A percentile compares a stretch with the other conserved stretches of the same genome.
Evolutionary conservation across 495 filamentous ascomycete genomes (phyloP).

Genomic region (Aspergillus conjunctus): DNA sequence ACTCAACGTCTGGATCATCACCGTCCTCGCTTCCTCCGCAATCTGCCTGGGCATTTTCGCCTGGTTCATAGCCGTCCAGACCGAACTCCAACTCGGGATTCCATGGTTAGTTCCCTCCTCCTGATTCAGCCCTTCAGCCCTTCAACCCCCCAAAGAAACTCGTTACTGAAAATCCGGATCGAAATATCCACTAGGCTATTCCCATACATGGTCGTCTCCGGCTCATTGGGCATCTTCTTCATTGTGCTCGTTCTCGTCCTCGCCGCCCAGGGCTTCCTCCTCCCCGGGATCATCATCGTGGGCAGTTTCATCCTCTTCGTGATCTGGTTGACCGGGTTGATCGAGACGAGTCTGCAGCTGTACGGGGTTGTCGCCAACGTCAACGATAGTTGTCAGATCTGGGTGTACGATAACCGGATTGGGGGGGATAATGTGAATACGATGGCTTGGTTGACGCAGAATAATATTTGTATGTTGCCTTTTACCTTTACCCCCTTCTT

Average conservation of each 20-base stretch:
- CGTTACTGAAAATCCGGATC: too few species aligned
- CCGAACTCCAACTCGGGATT: constrained; percentile 65
- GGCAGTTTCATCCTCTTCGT: constrained; percentile 93
- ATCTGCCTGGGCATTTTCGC: constrained; percentile 85
- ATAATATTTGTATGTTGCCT: constrained; percentile 70
- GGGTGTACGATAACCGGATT: constrained; percentile 59
- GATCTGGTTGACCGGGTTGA: constrained; percentile 87
- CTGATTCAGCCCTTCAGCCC: not conserved
- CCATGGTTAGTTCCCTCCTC: constrained; percentile 70
- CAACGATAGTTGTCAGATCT: constrained; percentile 76
- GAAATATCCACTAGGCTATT: constrained; percentile 89
- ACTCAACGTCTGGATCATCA: constrained; percentile 88
- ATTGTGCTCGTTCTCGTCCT: constrained; percentile 71
- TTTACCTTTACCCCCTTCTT: constrained; percentile 2
- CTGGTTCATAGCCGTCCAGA: constrained; percentile 79
- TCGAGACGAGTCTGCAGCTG: constrained; percentile 86
- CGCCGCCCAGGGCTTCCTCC: constrained; percentile 73
- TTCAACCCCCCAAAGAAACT: too few species aligned
- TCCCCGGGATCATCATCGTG: constrained; percentile 88
- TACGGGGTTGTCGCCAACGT: constrained; percentile 78
- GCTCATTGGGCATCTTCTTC: constrained; percentile 71
- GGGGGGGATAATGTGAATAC: constrained; percentile 68
- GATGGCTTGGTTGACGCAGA: constrained; percentile 84
- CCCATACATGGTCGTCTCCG: constrained; percentile 81
- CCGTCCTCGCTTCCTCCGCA: constrained; percentile 77